Percentiles rank a stretch among this genome's conserved stretches.
Conservation (phyloP, 163 green algal genomes). For the Smithsoniella earleae region DNA sequence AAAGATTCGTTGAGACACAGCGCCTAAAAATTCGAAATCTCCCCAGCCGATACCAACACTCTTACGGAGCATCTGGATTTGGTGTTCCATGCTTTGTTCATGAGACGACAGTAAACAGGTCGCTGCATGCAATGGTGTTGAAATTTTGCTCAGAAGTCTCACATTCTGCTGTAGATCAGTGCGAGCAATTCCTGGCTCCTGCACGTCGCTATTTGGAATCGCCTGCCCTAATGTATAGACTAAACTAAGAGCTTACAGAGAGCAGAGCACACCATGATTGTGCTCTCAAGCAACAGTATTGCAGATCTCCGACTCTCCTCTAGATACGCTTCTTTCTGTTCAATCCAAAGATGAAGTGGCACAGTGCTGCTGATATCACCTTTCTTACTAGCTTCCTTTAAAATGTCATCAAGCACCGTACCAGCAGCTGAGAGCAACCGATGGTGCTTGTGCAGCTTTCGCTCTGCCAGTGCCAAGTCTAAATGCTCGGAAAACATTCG, state of each 20-base stretch:
- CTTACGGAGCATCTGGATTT: constrained; percentile 2
- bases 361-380: background rate
- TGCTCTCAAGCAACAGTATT: background rate
- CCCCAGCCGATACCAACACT: background rate
- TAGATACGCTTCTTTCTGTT: constrained; percentile 27
- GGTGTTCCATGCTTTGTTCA: constrained; percentile 27
- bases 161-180: constrained; percentile 30
- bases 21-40: constrained; percentile 20
- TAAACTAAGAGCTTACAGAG: background rate
- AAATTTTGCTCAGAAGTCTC: constrained; percentile 13
- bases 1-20: constrained; percentile 20
- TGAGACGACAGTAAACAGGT: constrained; percentile 5
- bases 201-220: background rate
- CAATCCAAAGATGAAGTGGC: constrained; percentile 20
- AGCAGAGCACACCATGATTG: constrained; percentile 23
- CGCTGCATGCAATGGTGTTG: constrained; percentile 20
- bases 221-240: background rate
- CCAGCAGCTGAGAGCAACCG: constrained; percentile 5
- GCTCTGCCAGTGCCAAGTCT: constrained; percentile 12
- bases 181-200: constrained; percentile 21
- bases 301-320: background rate
- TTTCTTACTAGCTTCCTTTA: background rate
- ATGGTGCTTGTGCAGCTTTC: constrained; percentile 30
- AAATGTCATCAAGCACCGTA: background rate
- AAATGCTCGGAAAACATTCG: constrained; percentile 6